Evolutionary conservation across 78 protist genomes (phyloP).

Genomic region (Isochrysis galbana): DNA sequence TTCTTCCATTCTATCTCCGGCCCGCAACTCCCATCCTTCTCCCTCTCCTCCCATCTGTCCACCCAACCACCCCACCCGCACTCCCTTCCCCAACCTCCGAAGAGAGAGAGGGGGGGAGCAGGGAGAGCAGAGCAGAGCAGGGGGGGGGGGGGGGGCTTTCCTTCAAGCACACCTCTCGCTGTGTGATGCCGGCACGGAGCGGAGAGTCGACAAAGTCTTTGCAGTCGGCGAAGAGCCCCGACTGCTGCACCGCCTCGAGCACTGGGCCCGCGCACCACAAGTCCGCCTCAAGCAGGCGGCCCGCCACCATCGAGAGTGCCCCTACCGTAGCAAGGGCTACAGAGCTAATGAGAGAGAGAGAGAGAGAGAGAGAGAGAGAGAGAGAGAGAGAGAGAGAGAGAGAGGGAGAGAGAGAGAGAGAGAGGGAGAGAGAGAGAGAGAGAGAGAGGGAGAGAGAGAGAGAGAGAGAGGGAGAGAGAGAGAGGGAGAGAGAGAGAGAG

Average conservation of each 20-base stretch:
- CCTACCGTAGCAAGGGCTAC: not conserved
- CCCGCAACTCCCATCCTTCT: too few species aligned
- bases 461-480: not conserved
- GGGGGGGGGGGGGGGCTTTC: not conserved
- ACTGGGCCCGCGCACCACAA: not conserved
- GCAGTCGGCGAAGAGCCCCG: not conserved
- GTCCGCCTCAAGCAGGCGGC: not conserved
- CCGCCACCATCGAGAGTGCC: not conserved
- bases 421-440: not conserved
- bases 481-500: not conserved
- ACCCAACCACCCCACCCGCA: too few species aligned
- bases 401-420: not conserved
- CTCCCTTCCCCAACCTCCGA: too few species aligned
- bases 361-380: too few species aligned
- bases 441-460: not conserved
- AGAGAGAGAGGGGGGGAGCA: not conserved
- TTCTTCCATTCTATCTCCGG: too few species aligned
- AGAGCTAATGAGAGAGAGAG: not conserved
- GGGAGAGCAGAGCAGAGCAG: not conserved
- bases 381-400: too few species aligned
- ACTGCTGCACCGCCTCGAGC: not conserved
- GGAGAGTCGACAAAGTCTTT: slow-evolving; percentile 1
- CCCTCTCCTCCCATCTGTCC: too few species aligned
- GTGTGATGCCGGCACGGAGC: not conserved
- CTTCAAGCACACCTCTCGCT: not conserved